Base-by-base conservation (phyloP, 2,329 filamentous ascomycete species). In the Apiospora saccharicola region DNA sequence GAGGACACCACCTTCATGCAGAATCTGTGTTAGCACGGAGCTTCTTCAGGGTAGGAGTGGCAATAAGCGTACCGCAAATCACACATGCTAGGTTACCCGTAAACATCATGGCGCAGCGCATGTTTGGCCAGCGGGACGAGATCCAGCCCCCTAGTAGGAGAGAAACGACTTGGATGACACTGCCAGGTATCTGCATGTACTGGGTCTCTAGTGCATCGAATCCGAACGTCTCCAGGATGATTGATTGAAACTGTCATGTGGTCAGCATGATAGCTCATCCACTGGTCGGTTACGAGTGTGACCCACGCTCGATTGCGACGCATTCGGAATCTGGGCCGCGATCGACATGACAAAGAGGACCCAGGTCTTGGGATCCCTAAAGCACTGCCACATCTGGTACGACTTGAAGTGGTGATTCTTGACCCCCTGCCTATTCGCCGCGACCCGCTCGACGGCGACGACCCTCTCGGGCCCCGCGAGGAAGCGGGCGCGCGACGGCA, bases 401-500 rank as follows among this genome's bases (percentile, higher is more conserved):
- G 78, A 81, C 74, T 86, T 85, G 77, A 86, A 86, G 57, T 87
- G 82, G 8, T 82, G 81, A 73, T 88, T 90, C 77, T 89, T 89
- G 69, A 90, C 84, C 0, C 88, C 88, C 72, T 87, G 84, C 13
- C 83, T 80, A 74, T 90, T 89, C 8, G 79, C 80, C 0, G 85
- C 82, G 0, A 90, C 85, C 34, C 89, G 84, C 69, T 87, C 85
- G 19, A 89, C 83, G 6, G 88, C 88, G 22, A 90, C 84, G 1
- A 81, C 81, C 69, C 86, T 87, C 77, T 93, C 90, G 67, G 88
- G 84, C 0, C 83, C 78, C 4, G 82, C 86, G 49, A 94, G 85
- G 77, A 90, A 92, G 72, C 87, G 88, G 3, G 91, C 90, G 0
- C 88, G 90, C 24, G 90, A 86, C 0, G 90, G 90, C 3, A 87